Evolutionary conservation across 306 rosid genomes (phyloP).

Genomic region (Gastrolobium villosum): DNA sequence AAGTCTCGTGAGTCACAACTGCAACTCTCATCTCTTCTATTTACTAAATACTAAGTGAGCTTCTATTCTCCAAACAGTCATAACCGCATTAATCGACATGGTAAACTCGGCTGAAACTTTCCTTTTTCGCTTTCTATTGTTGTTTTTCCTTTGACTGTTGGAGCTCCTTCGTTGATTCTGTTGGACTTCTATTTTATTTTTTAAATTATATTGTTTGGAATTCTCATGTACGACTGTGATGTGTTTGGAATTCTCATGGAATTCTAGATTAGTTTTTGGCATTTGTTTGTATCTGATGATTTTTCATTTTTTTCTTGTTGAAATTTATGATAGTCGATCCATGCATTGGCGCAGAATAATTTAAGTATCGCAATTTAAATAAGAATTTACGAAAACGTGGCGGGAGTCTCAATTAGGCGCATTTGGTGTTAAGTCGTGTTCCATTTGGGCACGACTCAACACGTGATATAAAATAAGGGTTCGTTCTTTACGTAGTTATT

Average conservation of each 20-base stretch:
- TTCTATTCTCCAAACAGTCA: too few relatives aligned
- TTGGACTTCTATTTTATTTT: conserved; percentile 47
- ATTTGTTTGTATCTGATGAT: conserved; percentile 4
- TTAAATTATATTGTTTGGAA: background rate
- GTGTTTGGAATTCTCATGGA: background rate
- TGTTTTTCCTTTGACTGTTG: conserved; percentile 57
- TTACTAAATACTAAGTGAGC: too few relatives aligned
- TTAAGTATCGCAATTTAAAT: too few relatives aligned
- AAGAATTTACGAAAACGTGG: too few relatives aligned
- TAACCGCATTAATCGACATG: conserved; percentile 82
- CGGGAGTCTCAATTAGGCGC: too few relatives aligned
- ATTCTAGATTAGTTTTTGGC: conserved; percentile 23
- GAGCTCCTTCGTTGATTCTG: conserved; percentile 64
- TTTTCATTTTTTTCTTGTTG: conserved; percentile 14
- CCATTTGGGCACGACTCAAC: too few relatives aligned
- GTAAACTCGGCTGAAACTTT: conserved; percentile 54
- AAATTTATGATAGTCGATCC: conserved; percentile 41
- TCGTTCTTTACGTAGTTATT: too few relatives aligned
- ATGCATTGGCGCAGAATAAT: too few relatives aligned
- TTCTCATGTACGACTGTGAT: conserved; percentile 7
- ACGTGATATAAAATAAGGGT: too few relatives aligned
- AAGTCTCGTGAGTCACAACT: too few relatives aligned
- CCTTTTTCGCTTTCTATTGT: conserved; percentile 13
- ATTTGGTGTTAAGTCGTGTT: too few relatives aligned
- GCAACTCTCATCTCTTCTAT: too few relatives aligned